A percentile compares a stretch with the other conserved stretches of the same genome.
Conservation (phyloP, 495 filamentous ascomycete genomes). For the Trypethelium eluteriae region DNA sequence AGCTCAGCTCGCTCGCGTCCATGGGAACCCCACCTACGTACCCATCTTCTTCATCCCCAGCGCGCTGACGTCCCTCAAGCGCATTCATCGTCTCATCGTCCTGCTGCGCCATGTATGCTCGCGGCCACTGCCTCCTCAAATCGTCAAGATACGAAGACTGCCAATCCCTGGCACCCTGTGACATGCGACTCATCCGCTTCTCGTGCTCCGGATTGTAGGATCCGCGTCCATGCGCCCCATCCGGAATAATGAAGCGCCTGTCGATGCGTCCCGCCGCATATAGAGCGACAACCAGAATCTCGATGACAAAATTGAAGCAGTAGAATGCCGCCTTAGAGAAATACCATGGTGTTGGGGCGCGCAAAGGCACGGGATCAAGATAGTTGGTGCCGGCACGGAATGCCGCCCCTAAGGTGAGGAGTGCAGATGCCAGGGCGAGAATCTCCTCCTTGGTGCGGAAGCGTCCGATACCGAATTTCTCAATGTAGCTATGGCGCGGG, state of each 20-base stretch:
- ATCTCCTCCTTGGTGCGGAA: slow-evolving; percentile 59
- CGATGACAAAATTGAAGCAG: slow-evolving; percentile 35
- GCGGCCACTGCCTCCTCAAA: not conserved
- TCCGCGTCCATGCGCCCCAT: slow-evolving; percentile 32
- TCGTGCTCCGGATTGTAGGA: slow-evolving; percentile 8
- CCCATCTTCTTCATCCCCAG: not conserved
- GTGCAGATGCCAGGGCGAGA: slow-evolving; percentile 44
- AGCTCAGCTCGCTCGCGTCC: not conserved
- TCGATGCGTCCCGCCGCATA: slow-evolving; percentile 34
- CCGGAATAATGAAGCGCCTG: slow-evolving; percentile 31
- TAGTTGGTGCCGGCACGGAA: slow-evolving; percentile 58
- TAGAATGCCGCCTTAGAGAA: slow-evolving; percentile 56
- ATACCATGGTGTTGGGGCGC: slow-evolving; percentile 55
- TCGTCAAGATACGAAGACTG: not conserved
- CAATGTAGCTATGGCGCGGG: slow-evolving; percentile 42
- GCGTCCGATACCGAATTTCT: slow-evolving; percentile 65
- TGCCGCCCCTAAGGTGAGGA: slow-evolving; percentile 62
- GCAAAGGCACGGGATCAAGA: slow-evolving; percentile 43
- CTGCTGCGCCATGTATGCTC: not conserved
- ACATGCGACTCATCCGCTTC: slow-evolving; percentile 8
- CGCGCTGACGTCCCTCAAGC: not conserved
- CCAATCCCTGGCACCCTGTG: not conserved
- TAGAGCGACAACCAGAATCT: slow-evolving; percentile 31
- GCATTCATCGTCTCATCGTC: not conserved
- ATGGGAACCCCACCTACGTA: not conserved